These are phyloP conservation scores for Hyphodiscus sp. DNA, from an alignment of 2,329 filamentous ascomycete genomes.

Conservation along the genomic window DNA sequence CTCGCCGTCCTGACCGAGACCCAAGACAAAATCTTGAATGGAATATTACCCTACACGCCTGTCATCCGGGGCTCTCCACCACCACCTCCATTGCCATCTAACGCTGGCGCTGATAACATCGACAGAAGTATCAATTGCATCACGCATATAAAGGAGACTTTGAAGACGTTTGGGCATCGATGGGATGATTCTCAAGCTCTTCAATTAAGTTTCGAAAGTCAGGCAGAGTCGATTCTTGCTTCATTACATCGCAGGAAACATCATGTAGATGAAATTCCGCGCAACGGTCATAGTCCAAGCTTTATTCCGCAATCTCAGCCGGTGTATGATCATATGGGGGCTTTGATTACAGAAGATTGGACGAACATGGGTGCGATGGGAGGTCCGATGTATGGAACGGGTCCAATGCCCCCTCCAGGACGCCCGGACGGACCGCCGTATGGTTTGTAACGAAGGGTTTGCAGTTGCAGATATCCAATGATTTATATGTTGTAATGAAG, in stretches of 20 bases:
- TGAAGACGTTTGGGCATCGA: conserved; percentile 50
- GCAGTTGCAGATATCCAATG: not conserved
- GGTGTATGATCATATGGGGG: conserved; percentile 19
- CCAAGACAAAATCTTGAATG: conserved; percentile 48
- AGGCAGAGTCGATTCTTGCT: conserved; percentile 21
- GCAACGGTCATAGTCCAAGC: conserved; percentile 18
- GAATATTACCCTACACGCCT: conserved; percentile 20
- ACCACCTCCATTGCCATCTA: conserved; percentile 42
- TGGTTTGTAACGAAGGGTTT: conserved; percentile 4
- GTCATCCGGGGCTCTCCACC: conserved; percentile 37
- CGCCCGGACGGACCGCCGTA: conserved; percentile 10
- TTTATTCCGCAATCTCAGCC: conserved; percentile 15
- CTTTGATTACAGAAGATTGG: conserved; percentile 17
- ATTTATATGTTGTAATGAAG: no score
- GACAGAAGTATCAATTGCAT: conserved; percentile 50
- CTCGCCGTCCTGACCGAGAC: conserved; percentile 53
- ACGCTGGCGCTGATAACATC: conserved; percentile 42
- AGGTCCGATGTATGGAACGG: conserved; percentile 8
- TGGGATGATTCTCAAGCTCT: conserved; percentile 53
- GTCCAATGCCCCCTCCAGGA: conserved; percentile 6
- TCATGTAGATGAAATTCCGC: conserved; percentile 17
- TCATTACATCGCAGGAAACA: conserved; percentile 39
- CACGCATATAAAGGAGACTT: conserved; percentile 45
- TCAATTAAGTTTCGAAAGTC: conserved; percentile 44
- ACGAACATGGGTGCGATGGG: conserved; percentile 9